Conservation (phyloP, 2,329 filamentous ascomycete genomes). For the Hypoxylon sp. region DNA sequence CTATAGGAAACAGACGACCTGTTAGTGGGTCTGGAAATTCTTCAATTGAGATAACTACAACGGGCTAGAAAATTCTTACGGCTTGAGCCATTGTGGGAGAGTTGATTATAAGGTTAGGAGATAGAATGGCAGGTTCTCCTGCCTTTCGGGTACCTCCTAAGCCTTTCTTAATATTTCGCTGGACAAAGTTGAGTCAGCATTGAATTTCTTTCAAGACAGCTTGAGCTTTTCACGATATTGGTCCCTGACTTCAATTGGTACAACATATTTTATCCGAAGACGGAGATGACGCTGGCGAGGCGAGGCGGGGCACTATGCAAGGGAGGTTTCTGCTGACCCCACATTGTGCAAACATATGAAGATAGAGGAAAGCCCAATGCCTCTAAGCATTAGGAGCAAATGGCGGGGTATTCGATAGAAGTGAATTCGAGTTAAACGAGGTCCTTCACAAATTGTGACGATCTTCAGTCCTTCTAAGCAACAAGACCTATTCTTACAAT, state of each 20-base stretch:
- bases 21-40: constrained; percentile 33
- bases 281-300: constrained; percentile 25
- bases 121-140: constrained; percentile 1
- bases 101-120: constrained; percentile 7
- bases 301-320: constrained; percentile 1
- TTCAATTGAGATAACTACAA: constrained; percentile 10
- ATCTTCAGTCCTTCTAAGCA: neutral
- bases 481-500: constrained; percentile 6
- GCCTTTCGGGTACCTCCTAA: constrained; percentile 14
- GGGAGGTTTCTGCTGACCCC: neutral
- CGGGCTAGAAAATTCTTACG: constrained; percentile 37
- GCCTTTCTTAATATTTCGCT: constrained; percentile 8
- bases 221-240: constrained; percentile 14
- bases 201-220: constrained; percentile 9
- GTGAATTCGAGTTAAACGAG: constrained; percentile 21
- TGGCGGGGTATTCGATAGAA: constrained; percentile 26
- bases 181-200: constrained; percentile 33
- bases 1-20: constrained; percentile 47
- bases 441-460: neutral
- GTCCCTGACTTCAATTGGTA: constrained; percentile 20
- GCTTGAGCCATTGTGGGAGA: constrained; percentile 47
- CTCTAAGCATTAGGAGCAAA: neutral
- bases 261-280: constrained; percentile 38
- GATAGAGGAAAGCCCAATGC: neutral
- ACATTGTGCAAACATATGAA: constrained; percentile 16